Percentiles rank a stretch among this genome's conserved stretches.
Evolutionary conservation across 2,329 filamentous ascomycete species (phyloP).

Genomic region (Lachnellula cervina): DNA sequence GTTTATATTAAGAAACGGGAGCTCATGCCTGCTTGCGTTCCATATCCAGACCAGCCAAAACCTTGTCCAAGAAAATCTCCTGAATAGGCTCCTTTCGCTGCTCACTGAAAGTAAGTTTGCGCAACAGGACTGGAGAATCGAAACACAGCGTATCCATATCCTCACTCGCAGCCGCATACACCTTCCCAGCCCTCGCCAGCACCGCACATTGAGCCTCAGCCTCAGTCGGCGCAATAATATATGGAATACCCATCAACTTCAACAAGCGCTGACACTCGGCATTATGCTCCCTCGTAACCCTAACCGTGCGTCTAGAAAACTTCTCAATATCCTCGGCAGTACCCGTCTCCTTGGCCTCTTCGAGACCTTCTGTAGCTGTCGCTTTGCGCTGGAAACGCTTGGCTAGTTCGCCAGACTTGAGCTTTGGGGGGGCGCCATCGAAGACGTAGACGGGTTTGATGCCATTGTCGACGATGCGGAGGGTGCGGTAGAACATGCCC

Average conservation of each 20-base stretch:
- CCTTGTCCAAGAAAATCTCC: constrained; percentile 84
- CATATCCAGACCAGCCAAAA: constrained; percentile 83
- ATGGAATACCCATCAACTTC: constrained; percentile 94
- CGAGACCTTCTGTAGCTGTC: constrained; percentile 81
- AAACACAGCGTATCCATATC: constrained; percentile 99
- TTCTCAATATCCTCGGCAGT: constrained; percentile 98
- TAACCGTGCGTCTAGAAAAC: constrained; percentile 87
- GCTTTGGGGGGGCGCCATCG: constrained; percentile 91
- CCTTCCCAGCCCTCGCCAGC: constrained; percentile 84
- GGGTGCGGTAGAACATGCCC: constrained; percentile 98
- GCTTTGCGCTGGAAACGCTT: constrained; percentile 95
- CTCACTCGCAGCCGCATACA: constrained; percentile 93
- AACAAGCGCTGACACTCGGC: constrained; percentile 86
- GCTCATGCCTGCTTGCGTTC: constrained; percentile 68
- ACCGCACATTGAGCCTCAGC: constrained; percentile 95
- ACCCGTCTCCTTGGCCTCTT: constrained; percentile 95
- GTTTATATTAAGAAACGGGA: background rate
- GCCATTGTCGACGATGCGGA: constrained; percentile 96
- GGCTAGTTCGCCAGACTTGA: constrained; percentile 94
- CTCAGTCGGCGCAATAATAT: constrained; percentile 91
- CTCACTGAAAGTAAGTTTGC: constrained; percentile 95
- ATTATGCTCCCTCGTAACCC: constrained; percentile 96
- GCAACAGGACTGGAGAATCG: constrained; percentile 80
- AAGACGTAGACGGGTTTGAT: constrained; percentile 99
- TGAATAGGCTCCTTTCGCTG: constrained; percentile 97